Evolutionary conservation across 371 early-diverging fungal species (phyloP), one percentile per base, ranked within the genome.

Genomic region (Rhizopus sp.): DNA sequence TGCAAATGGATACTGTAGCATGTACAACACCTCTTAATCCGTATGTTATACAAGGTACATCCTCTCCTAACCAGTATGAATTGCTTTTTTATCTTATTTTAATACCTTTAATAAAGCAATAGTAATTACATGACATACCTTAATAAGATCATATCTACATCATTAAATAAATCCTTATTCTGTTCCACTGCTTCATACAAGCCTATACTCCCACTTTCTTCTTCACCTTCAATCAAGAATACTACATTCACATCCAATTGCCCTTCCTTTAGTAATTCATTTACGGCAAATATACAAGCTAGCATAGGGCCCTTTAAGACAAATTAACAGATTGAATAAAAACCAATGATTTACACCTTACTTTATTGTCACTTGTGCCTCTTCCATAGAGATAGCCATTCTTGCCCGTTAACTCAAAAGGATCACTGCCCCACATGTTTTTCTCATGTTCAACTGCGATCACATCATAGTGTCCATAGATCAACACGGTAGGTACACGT

Each of bases 381-480:
- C 93, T 75, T 30, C 89, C 92, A 53, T 93, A 93, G 1, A 93
- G 65, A 59, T 88, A 89, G 4, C 91, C 91, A 63, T 90, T 83
- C 54, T 80, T 80, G 3, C 83, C 85, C 32, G 80, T 68, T 4
- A 79, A 50, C 32, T 61, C 63, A 30, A 80, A 79, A 5, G 77
- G 78, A 35, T 79, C 71, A 16, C 64, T 70, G 3, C 64, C 55
- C 78, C 93, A 93, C 48, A 78, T 75, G 12, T 68, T 60, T 8
- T 68, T 69, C 46, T 70, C 70, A 57, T 72, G 69, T 48, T 86
- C 84, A 7, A 88, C 90, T 2, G 84, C 70, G 64, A 90, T 86
- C 7, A 93, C 93, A 65, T 93, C 93, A 59, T 93, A 93, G 68
- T 93, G 93, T 0, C 93, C 93, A 68, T 93, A 93, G 8, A 91